Evolutionary conservation across 305 asterid genomes (phyloP), one percentile per base, ranked within the genome.

Genomic region (Fraxinus baroniana): DNA sequence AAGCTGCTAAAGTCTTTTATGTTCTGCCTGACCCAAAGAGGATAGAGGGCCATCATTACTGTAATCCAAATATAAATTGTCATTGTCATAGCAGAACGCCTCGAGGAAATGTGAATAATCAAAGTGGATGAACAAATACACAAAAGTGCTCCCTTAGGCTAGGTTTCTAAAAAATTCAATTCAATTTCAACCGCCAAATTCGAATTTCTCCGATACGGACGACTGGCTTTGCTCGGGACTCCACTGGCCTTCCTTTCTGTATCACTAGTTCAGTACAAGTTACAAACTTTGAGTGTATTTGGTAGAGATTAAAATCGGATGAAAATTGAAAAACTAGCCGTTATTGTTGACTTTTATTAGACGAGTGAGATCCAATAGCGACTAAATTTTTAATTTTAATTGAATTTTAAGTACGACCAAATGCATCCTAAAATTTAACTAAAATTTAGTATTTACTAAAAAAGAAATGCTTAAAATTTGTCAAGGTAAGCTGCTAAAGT

Each of bases 151-250:
- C 77, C 75, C 79, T 32, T 62, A 26, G 62, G 90, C 89, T 93
- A 93, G 97, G 98, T 95, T 90, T 91, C 90, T 85, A 49, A 87
- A 83, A 91, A 87, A 77, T 87, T 86, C 55, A 32, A 70, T 46
- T 68, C 55, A 24, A 35, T 78, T 20, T 44, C 76, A 75, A 82
- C 87, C 92, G 91, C 89, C 89, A 90, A 87, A 81, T 86, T 89
- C 9, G 64, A 66, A 73, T 60, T 68, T 8, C 74, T 68, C 74
- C 37, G 18, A 13, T 68, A 68, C 74, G 74, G 74, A 44, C 78
- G 64, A 83, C 57, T 81, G 76, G 46, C 86, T 78, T 84, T 90
- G 94, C 90, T 90, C 86, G 95, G 87, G 46, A n/a, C n/a, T n/a
- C n/a, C n/a, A n/a, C n/a, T n/a, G n/a, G n/a, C n/a, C n/a, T n/a